Evolutionary conservation across 202 grass and related monocot species (phyloP), one percentile per base, ranked within the genome.

Genomic region (Carex arenaria): DNA sequence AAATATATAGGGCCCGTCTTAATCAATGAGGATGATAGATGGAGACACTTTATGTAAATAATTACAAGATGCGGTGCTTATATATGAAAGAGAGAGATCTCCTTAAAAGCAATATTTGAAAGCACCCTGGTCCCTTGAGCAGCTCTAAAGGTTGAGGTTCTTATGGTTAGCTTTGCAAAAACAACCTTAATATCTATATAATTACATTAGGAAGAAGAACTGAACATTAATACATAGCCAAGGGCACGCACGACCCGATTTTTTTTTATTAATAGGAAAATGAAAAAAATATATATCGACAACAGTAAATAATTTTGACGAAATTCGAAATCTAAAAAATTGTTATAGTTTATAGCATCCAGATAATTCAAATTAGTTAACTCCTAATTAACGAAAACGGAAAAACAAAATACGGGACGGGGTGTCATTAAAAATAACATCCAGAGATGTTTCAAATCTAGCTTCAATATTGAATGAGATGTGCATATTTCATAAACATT

Each of bases 21-120:
- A 26, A 73, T 73, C 70, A 73, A 30, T 52, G 70, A 73, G 20
- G 45, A 52, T 52, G 70, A 73, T 30, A 73, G 69, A 73, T 73
- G 43, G 70, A 11, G 43, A 73, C 19, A 73, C 43, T 73, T 73
- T 23, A 3, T 52, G 0, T 49, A 49, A 10, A 3, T 49, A 49
- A 49, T 49, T 73, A 73, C 14, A 73, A 73, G 70, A 73, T 73
- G 62, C 13, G 26, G 62, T 64, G 23, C 42, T 73, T 23, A 73
- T 64, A 22, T 10, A 47, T 49, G 10, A 49, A 49, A 73, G 52
- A 73, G 42, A 30, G 62, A 64, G 26, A 64, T 31, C 62, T 14
- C 13, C 42, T 72, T 45, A 45, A 20, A 17, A 18, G 55, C 15
- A 19, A 18, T 7, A 59, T 11, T 42, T 47, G 18, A 72, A 49